Conservation (phyloP, 2,329 filamentous ascomycete genomes). For the Xylariomycetidae sp. region DNA sequence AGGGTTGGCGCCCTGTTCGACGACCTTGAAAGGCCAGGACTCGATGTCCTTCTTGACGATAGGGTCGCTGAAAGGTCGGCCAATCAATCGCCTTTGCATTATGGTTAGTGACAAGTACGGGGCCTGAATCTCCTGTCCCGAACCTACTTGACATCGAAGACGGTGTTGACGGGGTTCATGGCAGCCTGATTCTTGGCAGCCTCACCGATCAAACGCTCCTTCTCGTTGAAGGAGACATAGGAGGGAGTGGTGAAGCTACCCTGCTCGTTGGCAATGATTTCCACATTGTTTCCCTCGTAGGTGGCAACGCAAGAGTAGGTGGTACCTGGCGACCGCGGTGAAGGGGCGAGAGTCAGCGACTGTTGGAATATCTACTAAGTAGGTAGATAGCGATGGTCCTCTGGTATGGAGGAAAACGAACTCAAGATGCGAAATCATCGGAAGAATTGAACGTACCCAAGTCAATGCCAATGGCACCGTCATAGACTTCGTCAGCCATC, state of each 20-base stretch:
- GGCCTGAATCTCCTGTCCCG: constrained; percentile 3
- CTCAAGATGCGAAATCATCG: too few relatives aligned
- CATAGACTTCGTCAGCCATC: constrained; percentile 98
- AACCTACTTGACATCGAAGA: constrained; percentile 97
- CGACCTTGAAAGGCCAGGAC: constrained; percentile 98
- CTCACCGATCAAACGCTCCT: constrained; percentile 99
- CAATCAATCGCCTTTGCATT: constrained; percentile 98
- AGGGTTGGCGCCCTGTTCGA: constrained; percentile 83
- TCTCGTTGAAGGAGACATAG: constrained; percentile 97
- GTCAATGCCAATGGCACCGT: constrained; percentile 99
- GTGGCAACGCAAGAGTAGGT: constrained; percentile 99
- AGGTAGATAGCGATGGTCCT: too few relatives aligned
- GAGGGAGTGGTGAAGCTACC: constrained; percentile 98
- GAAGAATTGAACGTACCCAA: constrained; percentile 64
- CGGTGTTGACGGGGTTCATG: constrained; percentile 97
- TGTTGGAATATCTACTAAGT: constrained; percentile 2
- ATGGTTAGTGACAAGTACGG: too few relatives aligned
- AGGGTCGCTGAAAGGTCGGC: constrained; percentile 89
- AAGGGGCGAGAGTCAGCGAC: constrained; percentile 15
- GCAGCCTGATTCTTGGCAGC: constrained; percentile 99
- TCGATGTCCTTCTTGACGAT: constrained; percentile 98
- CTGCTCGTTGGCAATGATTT: constrained; percentile 99
- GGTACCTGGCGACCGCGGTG: constrained; percentile 60
- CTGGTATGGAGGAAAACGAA: too few relatives aligned
- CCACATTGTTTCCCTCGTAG: constrained; percentile 99